Base-by-base conservation (phyloP, 495 filamentous ascomycete species). In the Penicillium salamii region DNA sequence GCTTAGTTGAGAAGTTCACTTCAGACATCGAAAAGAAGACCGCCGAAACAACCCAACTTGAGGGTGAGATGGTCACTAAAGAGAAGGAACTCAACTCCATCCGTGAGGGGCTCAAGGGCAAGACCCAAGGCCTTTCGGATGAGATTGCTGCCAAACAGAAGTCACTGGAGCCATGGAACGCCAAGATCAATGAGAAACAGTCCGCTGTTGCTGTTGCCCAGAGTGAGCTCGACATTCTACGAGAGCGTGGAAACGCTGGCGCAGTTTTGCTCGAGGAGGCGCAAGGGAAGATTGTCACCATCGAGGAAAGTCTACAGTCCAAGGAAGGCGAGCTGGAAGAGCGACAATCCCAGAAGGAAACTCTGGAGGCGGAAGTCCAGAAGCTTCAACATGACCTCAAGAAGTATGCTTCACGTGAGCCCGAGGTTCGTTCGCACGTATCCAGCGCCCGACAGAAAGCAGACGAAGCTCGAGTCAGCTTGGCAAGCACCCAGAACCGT, bases 111-210 rank as follows among this genome's bases (percentile, higher is more conserved):
- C 72, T 98, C 15, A 96, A 96, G 59, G 91, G 91, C 53, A 97
- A 97, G 72, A 98, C 93, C 0, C 90, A 97, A 65, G 86, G 82
- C 18, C 86, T 96, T 36, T 97, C 91, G 0, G 89, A 98, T 61
- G 80, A 97, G 58, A 96, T 97, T 50, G 83, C 91, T 0, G 75
- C 77, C 1, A 97, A 96, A 69, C 93, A 98, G 58, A 96, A 95
- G 70, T 86, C 88, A 2, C 78, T 98, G 7, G 92, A 97, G 71
- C 93, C 93, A 0, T 98, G 92, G 92, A 91, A 89, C 47, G 90
- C 88, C 41, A 96, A 91, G 70, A 91, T 98, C 72, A 97, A 95
- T 61, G 81, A 93, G 63, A 97, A 96, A 65, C 87, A 89, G 55
- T 96, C 90, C 2, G 81, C 88, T 7, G 92, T 96, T 58, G 92